Conservation (phyloP, 73 alveolate genomes). For the Stentor coeruleus region DNA sequence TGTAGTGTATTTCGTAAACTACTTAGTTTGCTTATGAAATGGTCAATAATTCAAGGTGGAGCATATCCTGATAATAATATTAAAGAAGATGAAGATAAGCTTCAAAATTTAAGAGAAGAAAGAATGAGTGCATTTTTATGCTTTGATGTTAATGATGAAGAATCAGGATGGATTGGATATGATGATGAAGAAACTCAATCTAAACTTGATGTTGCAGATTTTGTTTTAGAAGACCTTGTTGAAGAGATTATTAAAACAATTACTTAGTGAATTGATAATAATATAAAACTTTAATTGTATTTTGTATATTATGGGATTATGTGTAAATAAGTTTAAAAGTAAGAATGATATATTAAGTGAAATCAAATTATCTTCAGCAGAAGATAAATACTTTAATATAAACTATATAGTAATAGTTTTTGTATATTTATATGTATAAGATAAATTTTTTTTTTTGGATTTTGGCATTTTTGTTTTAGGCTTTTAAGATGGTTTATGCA, state of each 20-base stretch:
- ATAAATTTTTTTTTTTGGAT: no score
- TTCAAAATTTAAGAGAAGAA: slow-evolving; percentile 42
- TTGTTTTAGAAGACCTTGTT: background rate
- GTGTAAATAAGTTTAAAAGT: no score
- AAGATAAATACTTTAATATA: no score
- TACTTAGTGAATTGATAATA: no score
- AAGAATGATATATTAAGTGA: no score
- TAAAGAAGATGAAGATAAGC: slow-evolving; percentile 40
- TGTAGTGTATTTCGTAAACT: slow-evolving; percentile 38
- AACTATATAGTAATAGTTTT: no score
- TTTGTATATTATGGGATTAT: no score
- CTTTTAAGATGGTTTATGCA: no score
- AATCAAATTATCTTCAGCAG: no score
- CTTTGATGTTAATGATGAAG: slow-evolving; percentile 32
- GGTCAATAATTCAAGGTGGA: slow-evolving; percentile 49
- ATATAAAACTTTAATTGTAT: no score
- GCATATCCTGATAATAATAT: slow-evolving; percentile 35
- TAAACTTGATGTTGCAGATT: background rate
- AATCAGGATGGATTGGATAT: background rate
- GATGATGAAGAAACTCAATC: background rate
- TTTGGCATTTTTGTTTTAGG: no score
- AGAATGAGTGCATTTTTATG: slow-evolving; percentile 39
- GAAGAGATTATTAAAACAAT: background rate
- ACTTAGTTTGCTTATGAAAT: slow-evolving; percentile 34
- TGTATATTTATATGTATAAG: no score